A percentile compares a stretch with the other conserved stretches of the same genome.
Conservation (phyloP, 306 rosid species). For the Lablab purpureus region DNA sequence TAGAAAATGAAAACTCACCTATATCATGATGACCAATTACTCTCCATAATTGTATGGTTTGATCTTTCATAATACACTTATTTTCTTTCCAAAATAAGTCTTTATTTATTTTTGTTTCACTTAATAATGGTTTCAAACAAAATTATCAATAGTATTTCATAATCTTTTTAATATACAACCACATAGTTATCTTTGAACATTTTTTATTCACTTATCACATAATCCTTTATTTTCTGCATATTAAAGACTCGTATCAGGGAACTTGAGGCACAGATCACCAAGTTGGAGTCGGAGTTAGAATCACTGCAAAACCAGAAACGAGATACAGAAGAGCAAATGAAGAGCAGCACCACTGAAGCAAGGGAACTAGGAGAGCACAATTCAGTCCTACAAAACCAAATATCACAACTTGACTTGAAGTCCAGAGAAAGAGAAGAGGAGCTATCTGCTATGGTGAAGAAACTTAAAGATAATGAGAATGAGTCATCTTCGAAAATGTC, state of each 20-base stretch:
- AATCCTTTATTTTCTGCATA: too few species aligned
- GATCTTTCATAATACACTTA: too few species aligned
- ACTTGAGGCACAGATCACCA: slow-evolving; percentile 45
- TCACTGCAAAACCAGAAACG: slow-evolving; percentile 57
- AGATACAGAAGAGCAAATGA: slow-evolving; percentile 59
- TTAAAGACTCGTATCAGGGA: slow-evolving; percentile 42
- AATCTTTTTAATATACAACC: too few species aligned
- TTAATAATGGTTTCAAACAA: too few species aligned
- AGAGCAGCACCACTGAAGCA: slow-evolving; percentile 56
- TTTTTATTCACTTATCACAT: too few species aligned
- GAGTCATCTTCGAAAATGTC: slow-evolving; percentile 60
- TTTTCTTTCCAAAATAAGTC: too few species aligned
- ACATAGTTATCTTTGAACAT: too few species aligned
- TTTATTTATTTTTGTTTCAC: too few species aligned
- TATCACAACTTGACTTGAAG: slow-evolving; percentile 61
- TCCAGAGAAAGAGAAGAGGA: slow-evolving; percentile 66
- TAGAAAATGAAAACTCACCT: too few species aligned
- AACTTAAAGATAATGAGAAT: slow-evolving; percentile 63
- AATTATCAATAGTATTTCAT: too few species aligned
- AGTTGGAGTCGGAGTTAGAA: slow-evolving; percentile 60
- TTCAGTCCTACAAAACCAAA: slow-evolving; percentile 50
- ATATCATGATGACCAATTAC: too few species aligned
- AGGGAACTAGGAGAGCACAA: slow-evolving; percentile 60
- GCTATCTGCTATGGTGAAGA: slow-evolving; percentile 57
- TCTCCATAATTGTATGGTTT: too few species aligned